Evolutionary conservation across 1,284 basidiomycete genomes (phyloP).

Genomic region (Boletus sp.): DNA sequence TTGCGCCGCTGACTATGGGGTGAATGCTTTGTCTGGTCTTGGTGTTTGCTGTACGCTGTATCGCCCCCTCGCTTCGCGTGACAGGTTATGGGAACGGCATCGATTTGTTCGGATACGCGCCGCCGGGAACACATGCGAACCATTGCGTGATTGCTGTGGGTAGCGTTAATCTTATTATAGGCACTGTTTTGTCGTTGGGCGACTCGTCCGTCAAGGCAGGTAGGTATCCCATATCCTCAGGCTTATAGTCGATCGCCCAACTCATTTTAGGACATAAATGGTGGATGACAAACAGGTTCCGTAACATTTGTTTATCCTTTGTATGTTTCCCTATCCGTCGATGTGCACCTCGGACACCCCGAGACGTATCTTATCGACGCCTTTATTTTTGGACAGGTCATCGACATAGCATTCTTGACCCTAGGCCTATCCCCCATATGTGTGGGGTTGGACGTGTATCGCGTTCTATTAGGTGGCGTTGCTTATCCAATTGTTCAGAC

Average conservation of each 20-base stretch:
- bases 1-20: slow-evolving; percentile 2
- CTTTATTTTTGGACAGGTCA: neutral
- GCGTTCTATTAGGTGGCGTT: slow-evolving; percentile 11
- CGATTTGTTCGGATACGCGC: slow-evolving; percentile 8
- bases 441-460: neutral
- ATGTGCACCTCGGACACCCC: slow-evolving; percentile 25
- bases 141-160: slow-evolving; percentile 1
- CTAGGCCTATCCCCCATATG: neutral
- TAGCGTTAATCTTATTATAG: slow-evolving; percentile 7
- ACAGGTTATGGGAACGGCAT: slow-evolving; percentile 15
- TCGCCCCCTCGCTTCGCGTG: slow-evolving; percentile 16
- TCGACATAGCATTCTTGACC: neutral
- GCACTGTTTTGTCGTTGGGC: neutral
- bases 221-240: too few species aligned
- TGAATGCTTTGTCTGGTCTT: neutral
- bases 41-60: slow-evolving; percentile 1
- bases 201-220: too few species aligned
- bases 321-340: neutral
- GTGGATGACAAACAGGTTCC: slow-evolving; percentile 10
- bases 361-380: neutral
- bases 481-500: neutral
- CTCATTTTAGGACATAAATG: neutral
- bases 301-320: slow-evolving; percentile 4
- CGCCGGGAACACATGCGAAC: slow-evolving; percentile 1
- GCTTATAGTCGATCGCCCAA: slow-evolving; percentile 7